Percentiles rank a stretch among this genome's conserved stretches.
Conservation (phyloP, 768 basidiomycete genomes). For the Tubosaeta sp. region DNA sequence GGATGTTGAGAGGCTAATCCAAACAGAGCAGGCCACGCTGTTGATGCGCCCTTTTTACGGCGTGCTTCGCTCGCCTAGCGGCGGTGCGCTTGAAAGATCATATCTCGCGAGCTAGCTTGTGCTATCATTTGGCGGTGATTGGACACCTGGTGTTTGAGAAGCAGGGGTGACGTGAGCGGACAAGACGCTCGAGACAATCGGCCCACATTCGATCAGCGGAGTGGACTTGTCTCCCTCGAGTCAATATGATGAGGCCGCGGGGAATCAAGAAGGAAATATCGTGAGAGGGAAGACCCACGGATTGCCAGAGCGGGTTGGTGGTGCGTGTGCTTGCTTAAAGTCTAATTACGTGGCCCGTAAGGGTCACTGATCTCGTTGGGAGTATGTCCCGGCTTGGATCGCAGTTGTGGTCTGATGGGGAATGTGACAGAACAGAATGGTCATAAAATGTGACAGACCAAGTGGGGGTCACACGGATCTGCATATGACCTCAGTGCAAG, state of each 20-base stretch:
- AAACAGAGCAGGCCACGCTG: constrained; percentile 24
- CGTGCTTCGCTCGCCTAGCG: constrained; percentile 19
- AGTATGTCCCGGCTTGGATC: not conserved
- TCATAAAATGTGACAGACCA: not conserved
- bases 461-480: constrained; percentile 26
- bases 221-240: not conserved
- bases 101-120: constrained; percentile 4
- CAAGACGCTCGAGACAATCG: not conserved
- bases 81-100: constrained; percentile 1
- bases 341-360: constrained; percentile 31
- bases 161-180: constrained; percentile 12
- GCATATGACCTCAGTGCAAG: constrained; percentile 25
- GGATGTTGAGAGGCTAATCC: constrained; percentile 11
- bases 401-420: constrained; percentile 9
- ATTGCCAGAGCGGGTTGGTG: constrained; percentile 21
- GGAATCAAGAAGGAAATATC: constrained; percentile 18
- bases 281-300: not conserved
- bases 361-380: constrained; percentile 13
- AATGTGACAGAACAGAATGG: constrained; percentile 4
- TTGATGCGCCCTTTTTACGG: constrained; percentile 32
- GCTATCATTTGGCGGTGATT: not conserved
- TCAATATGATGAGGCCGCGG: constrained; percentile 24
- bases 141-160: constrained; percentile 7
- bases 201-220: constrained; percentile 1
- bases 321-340: constrained; percentile 35